Conservation (phyloP, 805 yeast genomes). For the Suhomyces vadensis region DNA sequence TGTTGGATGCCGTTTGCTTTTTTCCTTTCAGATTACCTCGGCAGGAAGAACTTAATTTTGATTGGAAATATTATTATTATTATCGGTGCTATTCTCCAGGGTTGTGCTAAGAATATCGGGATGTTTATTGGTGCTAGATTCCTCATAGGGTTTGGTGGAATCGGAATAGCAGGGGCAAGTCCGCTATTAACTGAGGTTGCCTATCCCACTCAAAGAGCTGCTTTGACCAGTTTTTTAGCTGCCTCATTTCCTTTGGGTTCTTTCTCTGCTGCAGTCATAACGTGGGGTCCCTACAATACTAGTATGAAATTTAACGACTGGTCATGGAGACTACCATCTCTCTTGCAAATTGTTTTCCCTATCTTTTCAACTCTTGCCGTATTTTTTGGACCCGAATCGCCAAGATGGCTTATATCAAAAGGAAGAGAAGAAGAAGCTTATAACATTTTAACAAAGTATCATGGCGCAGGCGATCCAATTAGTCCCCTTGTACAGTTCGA, state of each 20-base stretch:
- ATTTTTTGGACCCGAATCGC: conserved; percentile 26
- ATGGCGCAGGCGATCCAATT: conserved; percentile 7
- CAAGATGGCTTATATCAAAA: conserved; percentile 24
- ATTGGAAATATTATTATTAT: conserved; percentile 21
- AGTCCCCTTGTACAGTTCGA: conserved; percentile 5
- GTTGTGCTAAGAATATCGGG: conserved; percentile 20
- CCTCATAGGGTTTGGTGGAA: conserved; percentile 28
- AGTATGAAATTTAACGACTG: conserved; percentile 2
- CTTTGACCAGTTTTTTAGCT: conserved; percentile 29
- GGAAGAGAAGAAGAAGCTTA: conserved; percentile 18
- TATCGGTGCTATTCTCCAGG: conserved; percentile 25
- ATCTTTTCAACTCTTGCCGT: conserved; percentile 14
- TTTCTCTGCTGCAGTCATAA: conserved; percentile 25
- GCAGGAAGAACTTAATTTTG: conserved; percentile 22
- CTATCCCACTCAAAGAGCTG: conserved; percentile 3
- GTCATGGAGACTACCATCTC: conserved; percentile 38
- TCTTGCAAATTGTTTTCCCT: conserved; percentile 29
- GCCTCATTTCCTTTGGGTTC: conserved; percentile 39
- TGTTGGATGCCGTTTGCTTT: conserved; percentile 11
- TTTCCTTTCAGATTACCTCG: conserved; percentile 15
- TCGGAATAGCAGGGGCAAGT: conserved; percentile 3
- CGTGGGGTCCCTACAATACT: conserved; percentile 33
- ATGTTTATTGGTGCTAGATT: conserved; percentile 35
- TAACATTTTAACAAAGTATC: conserved; percentile 9
- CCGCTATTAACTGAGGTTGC: conserved; percentile 5